phyloP scores from a whole-genome alignment of 1,284 basidiomycete genomes.

The Malassezia brasiliensis region DNA sequence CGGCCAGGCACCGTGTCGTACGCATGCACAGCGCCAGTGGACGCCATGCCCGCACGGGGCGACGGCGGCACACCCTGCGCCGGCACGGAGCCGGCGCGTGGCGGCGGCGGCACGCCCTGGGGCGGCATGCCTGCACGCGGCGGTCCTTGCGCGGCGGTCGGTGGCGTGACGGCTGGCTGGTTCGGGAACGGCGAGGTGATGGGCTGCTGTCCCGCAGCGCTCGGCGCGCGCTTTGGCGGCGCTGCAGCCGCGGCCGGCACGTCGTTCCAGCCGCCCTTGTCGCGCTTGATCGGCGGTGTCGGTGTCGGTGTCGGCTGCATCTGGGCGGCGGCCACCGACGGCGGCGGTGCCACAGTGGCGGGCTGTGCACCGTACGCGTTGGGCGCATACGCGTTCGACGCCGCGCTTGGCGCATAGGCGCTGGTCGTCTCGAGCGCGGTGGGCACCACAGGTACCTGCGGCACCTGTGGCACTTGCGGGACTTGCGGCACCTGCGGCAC shows the following conservation, averaged over 20 bases:
- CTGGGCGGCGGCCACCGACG: background rate
- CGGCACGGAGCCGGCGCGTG: slow-evolving; percentile 3
- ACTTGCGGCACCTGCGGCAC: background rate
- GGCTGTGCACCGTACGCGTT: slow-evolving; percentile 33
- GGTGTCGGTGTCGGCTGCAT: slow-evolving; percentile 40
- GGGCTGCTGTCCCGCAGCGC: slow-evolving; percentile 29
- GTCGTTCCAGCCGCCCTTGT: slow-evolving; percentile 84
- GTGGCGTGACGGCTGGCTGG: slow-evolving; percentile 31
- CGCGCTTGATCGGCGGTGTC: slow-evolving; percentile 54
- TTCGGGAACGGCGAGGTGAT: slow-evolving; percentile 87
- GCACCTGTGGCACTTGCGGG: background rate
- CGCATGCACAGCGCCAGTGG: slow-evolving; percentile 1
- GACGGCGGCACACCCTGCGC: background rate
- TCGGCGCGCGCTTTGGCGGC: slow-evolving; percentile 43
- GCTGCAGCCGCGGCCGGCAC: slow-evolving; percentile 53
- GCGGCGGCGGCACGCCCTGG: slow-evolving; percentile 4
- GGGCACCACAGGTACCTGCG: slow-evolving; percentile 14
- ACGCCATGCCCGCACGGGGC: slow-evolving; percentile 4
- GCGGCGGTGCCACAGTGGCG: slow-evolving; percentile 47
- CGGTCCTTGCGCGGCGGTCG: slow-evolving; percentile 4
- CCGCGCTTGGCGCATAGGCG: slow-evolving; percentile 19
- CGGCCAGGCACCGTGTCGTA: background rate
- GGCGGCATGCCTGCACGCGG: background rate
- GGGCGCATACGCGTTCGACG: slow-evolving; percentile 21
- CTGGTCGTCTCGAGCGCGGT: slow-evolving; percentile 18